These are phyloP conservation scores for Wickerhamomyces sp. DNA, from an alignment of 1,139 yeast genomes.

Conservation along the genomic window DNA sequence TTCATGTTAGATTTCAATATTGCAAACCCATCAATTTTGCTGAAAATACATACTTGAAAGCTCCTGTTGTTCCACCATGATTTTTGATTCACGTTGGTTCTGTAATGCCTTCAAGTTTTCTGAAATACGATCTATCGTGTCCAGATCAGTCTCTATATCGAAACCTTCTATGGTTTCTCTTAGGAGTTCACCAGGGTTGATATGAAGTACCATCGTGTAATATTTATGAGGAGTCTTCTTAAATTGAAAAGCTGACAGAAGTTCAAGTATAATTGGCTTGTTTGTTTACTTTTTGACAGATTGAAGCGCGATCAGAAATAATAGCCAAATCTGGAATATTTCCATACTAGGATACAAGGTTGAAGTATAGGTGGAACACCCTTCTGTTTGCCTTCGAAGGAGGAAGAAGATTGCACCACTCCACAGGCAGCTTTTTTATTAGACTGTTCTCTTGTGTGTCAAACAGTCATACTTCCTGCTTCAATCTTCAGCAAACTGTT, in stretches of 20 bases:
- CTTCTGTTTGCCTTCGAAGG: too few species aligned
- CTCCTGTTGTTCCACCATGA: conserved; percentile 25
- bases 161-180: conserved; percentile 42
- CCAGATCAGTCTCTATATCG: conserved; percentile 49
- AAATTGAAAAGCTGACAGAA: too few species aligned
- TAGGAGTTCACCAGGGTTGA: conserved; percentile 35
- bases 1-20: conserved; percentile 2
- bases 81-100: conserved; percentile 27
- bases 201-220: conserved; percentile 26
- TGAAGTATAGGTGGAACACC: too few species aligned
- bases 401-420: too few species aligned
- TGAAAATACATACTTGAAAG: conserved; percentile 5
- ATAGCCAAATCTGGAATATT: too few species aligned
- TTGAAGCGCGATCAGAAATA: too few species aligned
- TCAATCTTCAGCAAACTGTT: too few species aligned
- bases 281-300: background rate
- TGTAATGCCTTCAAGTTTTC: conserved; percentile 29
- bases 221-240: background rate
- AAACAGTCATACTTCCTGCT: too few species aligned
- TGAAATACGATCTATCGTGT: conserved; percentile 43
- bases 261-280: background rate
- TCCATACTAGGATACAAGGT: too few species aligned
- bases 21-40: background rate
- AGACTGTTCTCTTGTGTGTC: too few species aligned
- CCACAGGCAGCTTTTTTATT: too few species aligned